Base-by-base conservation (phyloP, 257 asterid species). In the Parsonsia alboflavescens region DNA sequence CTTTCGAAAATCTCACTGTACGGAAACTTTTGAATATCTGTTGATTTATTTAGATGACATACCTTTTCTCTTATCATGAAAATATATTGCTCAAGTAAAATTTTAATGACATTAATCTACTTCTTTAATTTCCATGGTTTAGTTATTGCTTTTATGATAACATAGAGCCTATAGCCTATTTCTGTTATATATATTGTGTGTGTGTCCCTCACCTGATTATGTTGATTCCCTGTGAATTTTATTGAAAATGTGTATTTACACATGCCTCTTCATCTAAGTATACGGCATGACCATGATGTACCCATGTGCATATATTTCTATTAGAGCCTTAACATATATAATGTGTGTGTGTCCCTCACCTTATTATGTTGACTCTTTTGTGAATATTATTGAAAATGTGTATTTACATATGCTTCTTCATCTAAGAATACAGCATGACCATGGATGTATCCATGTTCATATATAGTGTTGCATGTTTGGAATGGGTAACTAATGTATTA, bases 1-100 rank as follows among this genome's bases (percentile, higher is more conserved):
- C 98, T 67, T 91, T 89, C 82, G 98, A 93, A 69, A 93, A 93
- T 77, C 88, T 91, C 63, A 88, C 89, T 66, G 98, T 93, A 89
- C 39, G 98, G 22, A 52, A 76, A 16, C 16, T 39, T 52, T 65
- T 65, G 28, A 65, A 7, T 19, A 7, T 8, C 50, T 2, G 21
- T 39, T 39, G 17, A 36, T 64, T 64, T 36, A 2, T 64, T 39
- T 41, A 16, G 24, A 36, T 36, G 7, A 7, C 8, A n/a, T 21
- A 56, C n/a, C 2, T 63, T 33, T 36, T 17, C 69, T 30, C 22
- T 16, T n/a, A n/a, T n/a, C n/a, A n/a, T n/a, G n/a, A 4, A 17
- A 9, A 15, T 63, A 63, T n/a, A 54, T 54, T 15, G 13, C 61
- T 54, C 9, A 1, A 36, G 19, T 33, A 33, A 17, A 13, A 33